Conservation (phyloP, 2,329 filamentous ascomycete species). For the Botrytis paeoniae region DNA sequence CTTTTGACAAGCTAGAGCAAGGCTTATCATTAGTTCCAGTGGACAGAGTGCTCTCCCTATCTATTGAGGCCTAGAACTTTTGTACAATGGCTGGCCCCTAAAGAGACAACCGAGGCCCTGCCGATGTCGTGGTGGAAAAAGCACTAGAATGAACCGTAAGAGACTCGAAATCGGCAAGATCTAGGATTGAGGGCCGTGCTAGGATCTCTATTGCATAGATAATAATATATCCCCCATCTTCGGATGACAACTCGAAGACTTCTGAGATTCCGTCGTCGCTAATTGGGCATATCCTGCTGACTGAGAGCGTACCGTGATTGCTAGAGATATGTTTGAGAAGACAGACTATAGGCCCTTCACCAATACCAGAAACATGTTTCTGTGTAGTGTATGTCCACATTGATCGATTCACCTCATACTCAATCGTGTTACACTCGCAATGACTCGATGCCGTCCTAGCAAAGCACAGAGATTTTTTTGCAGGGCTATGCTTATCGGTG, state of each 20-base stretch:
- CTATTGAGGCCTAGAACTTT: not conserved
- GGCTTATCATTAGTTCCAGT: not conserved
- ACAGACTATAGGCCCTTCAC: not conserved
- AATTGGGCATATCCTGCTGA: not conserved
- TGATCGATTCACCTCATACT: not conserved
- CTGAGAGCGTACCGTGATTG: not conserved
- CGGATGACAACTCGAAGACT: not conserved
- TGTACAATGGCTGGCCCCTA: not conserved
- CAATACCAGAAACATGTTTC: not conserved
- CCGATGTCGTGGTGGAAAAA: not conserved
- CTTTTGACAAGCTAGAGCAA: not conserved
- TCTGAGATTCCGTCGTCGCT: not conserved
- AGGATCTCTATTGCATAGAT: not conserved
- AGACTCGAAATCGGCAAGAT: not conserved
- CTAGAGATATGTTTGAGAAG: not conserved
- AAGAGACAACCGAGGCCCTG: not conserved
- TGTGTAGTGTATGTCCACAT: not conserved
- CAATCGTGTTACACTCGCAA: not conserved
- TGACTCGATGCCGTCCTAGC: not conserved
- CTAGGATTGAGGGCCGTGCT: not conserved
- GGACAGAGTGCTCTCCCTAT: not conserved
- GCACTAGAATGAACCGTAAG: not conserved
- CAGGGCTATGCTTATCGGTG: not conserved
- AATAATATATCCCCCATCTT: not conserved
- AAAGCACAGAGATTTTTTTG: not conserved